A percentile compares a stretch with the other conserved stretches of the same genome.
Evolutionary conservation across 2,329 filamentous ascomycete genomes (phyloP).

Genomic region (Exophiala alcalophila): DNA sequence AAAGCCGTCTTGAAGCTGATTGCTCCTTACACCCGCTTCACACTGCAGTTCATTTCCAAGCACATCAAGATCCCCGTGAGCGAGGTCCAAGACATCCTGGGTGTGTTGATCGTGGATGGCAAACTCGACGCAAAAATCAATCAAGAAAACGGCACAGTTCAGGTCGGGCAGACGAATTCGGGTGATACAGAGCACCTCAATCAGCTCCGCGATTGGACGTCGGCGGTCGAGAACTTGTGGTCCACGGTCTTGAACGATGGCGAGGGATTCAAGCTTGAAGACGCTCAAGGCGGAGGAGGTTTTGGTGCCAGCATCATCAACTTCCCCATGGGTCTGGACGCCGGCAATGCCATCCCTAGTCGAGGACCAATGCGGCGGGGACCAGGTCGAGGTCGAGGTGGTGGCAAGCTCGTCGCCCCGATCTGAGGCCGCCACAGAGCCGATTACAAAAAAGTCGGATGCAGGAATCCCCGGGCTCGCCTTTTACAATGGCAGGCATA

Average conservation of each 20-base stretch:
- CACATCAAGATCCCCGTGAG: conserved; percentile 79
- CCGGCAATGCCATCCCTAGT: conserved; percentile 20
- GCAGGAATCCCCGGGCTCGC: too few relatives aligned
- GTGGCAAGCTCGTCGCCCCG: conserved; percentile 17
- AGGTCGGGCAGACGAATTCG: conserved; percentile 66
- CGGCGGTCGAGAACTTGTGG: conserved; percentile 67
- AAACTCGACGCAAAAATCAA: conserved; percentile 86
- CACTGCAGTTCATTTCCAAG: conserved; percentile 79
- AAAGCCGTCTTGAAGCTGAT: conserved; percentile 93
- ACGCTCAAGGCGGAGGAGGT: conserved; percentile 33
- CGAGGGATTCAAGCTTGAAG: conserved; percentile 59
- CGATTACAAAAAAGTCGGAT: too few relatives aligned
- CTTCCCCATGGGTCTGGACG: conserved; percentile 17
- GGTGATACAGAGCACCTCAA: conserved; percentile 62
- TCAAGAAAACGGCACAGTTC: conserved; percentile 77
- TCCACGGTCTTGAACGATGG: conserved; percentile 71
- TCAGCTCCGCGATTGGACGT: conserved; percentile 70
- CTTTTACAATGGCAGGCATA: too few relatives aligned
- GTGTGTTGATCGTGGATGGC: conserved; percentile 86
- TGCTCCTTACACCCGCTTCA: conserved; percentile 91
- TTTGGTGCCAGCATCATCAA: conserved; percentile 13
- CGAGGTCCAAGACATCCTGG: conserved; percentile 94
- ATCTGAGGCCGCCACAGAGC: too few relatives aligned
- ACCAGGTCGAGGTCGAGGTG: conserved; percentile 14
- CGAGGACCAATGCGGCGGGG: conserved; percentile 17